Conservation (phyloP, 1,284 basidiomycete species). For the Trametes sp. region DNA sequence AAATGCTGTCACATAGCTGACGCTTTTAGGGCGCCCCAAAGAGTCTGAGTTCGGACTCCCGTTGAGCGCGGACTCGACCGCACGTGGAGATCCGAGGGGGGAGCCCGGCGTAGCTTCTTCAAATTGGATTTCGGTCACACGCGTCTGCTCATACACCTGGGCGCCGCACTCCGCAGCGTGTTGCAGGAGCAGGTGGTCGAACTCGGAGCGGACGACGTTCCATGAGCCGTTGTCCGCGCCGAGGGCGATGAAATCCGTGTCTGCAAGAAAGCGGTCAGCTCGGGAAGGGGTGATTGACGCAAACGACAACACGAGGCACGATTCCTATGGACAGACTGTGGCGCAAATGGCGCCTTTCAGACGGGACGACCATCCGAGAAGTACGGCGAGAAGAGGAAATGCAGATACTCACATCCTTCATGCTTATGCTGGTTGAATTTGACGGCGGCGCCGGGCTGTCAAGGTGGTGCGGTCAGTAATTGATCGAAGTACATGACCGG, state of each 20-base stretch:
- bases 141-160: constrained; percentile 47
- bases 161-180: constrained; percentile 46
- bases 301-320: background rate
- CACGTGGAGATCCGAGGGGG: constrained; percentile 8
- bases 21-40: constrained; percentile 38
- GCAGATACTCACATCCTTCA: constrained; percentile 46
- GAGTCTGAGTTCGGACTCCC: background rate
- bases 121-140: constrained; percentile 44
- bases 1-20: constrained; percentile 37
- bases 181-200: constrained; percentile 49
- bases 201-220: constrained; percentile 53
- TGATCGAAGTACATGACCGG: background rate
- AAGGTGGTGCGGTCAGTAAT: background rate
- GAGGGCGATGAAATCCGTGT: constrained; percentile 51
- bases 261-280: constrained; percentile 29
- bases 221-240: constrained; percentile 47
- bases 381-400: background rate
- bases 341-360: constrained; percentile 1
- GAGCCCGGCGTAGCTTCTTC: constrained; percentile 29
- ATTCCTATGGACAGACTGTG: background rate
- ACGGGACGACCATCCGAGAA: background rate
- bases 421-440: constrained; percentile 52
- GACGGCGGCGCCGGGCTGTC: constrained; percentile 51
- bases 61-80: constrained; percentile 23
- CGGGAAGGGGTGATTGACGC: background rate